A percentile compares a stretch with the other conserved stretches of the same genome.
These are phyloP conservation scores for Adenanthera pavonina DNA, from an alignment of 306 rosid species.

Conservation along the genomic window DNA sequence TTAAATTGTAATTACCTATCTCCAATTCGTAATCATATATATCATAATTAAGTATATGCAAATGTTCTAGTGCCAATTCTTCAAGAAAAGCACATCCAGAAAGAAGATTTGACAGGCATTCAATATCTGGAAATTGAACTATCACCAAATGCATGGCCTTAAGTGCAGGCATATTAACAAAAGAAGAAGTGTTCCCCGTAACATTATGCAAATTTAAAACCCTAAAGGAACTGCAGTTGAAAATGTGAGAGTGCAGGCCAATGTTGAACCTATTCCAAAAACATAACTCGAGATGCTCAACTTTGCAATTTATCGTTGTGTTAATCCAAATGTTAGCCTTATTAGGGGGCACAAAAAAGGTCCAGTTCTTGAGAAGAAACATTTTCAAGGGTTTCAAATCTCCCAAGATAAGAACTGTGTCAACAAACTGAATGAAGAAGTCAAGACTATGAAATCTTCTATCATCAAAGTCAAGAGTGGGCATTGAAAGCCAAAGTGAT, in stretches of 20 bases:
- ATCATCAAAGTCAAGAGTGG: not conserved
- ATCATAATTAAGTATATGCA: not conserved
- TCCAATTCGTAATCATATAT: not conserved
- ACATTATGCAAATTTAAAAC: not conserved
- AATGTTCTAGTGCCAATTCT: not conserved
- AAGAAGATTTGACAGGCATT: not conserved
- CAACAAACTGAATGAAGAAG: not conserved
- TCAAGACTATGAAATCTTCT: not conserved
- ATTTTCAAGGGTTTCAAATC: not conserved
- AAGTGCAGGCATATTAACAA: not conserved
- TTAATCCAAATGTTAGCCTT: not conserved
- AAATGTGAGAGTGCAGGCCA: not conserved
- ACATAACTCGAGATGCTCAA: not conserved
- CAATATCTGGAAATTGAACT: too few species aligned
- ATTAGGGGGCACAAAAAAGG: too few species aligned
- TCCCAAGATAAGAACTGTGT: not conserved
- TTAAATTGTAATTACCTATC: not conserved
- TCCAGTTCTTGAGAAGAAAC: not conserved
- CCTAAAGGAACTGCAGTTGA: not conserved
- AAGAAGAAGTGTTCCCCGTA: not conserved
- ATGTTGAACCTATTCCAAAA: not conserved
- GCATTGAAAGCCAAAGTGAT: slow-evolving; percentile 19
- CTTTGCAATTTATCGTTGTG: not conserved
- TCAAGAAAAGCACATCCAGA: not conserved
- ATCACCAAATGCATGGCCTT: too few species aligned